Evolutionary conservation across 2,329 filamentous ascomycete genomes (phyloP).

Genomic region (Diaporthe amygdali): DNA sequence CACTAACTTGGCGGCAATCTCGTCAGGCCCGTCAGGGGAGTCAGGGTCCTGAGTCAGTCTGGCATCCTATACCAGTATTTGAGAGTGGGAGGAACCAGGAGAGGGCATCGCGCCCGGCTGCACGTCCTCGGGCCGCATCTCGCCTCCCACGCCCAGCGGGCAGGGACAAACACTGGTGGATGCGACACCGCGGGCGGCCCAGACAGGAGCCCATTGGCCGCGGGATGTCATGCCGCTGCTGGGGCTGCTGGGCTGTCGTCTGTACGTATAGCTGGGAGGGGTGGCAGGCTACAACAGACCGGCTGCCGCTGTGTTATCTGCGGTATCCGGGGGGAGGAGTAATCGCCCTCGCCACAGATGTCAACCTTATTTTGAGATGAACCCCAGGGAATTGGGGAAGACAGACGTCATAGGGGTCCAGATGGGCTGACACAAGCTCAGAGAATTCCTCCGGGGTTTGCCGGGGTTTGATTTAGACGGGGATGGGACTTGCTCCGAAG

Average conservation of each 20-base stretch:
- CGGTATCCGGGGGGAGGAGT: background rate
- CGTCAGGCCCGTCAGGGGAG: too few species aligned
- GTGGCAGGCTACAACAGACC: background rate
- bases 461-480: constrained; percentile 1
- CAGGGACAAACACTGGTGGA: background rate
- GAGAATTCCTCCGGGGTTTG: background rate
- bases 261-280: background rate
- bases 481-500: background rate
- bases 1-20: background rate
- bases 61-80: background rate
- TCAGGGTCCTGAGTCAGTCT: background rate
- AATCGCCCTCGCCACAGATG: background rate
- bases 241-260: background rate
- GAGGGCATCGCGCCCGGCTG: constrained; percentile 1
- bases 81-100: background rate
- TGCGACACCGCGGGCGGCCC: background rate
- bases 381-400: background rate
- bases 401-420: constrained; percentile 19
- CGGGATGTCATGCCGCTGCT: background rate
- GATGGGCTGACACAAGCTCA: constrained; percentile 7
- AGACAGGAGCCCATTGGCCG: background rate
- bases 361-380: constrained; percentile 19
- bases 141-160: background rate
- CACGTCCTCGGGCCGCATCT: constrained; percentile 6
- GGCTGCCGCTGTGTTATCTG: background rate